Evolutionary conservation across 768 basidiomycete genomes (phyloP).

Genomic region (Trametes cingulata): DNA sequence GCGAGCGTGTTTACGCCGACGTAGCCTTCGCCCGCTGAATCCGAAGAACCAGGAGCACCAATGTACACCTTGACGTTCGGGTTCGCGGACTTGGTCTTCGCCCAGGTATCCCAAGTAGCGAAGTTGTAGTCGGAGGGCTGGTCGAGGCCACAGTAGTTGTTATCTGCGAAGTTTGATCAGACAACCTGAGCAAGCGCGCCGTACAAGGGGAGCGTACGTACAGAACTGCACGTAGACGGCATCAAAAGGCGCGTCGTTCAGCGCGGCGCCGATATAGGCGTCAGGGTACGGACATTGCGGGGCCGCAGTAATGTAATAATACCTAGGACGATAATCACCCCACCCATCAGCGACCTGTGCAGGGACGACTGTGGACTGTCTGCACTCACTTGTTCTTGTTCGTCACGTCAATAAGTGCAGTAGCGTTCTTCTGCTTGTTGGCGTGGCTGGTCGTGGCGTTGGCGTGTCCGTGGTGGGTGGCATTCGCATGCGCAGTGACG

Average conservation of each 20-base stretch:
- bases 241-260: conserved; percentile 65
- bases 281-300: conserved; percentile 74
- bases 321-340: not conserved
- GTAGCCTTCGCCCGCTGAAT: conserved; percentile 61
- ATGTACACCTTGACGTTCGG: conserved; percentile 63
- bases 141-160: conserved; percentile 59
- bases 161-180: conserved; percentile 33
- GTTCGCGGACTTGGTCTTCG: conserved; percentile 56
- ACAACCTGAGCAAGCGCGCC: not conserved
- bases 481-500: conserved; percentile 45
- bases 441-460: not conserved
- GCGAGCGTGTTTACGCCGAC: conserved; percentile 46
- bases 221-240: conserved; percentile 75
- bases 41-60: conserved; percentile 57
- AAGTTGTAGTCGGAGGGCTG: conserved; percentile 54
- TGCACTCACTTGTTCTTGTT: conserved; percentile 16
- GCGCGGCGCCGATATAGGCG: conserved; percentile 49
- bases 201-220: conserved; percentile 27
- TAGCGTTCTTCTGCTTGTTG: not conserved
- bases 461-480: not conserved
- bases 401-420: conserved; percentile 11
- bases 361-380: no score
- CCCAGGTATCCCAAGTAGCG: conserved; percentile 63
- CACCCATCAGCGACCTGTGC: not conserved
- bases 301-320: conserved; percentile 71